A percentile compares a stretch with the other conserved stretches of the same genome.
These are phyloP conservation scores for Mangifera indica DNA, from an alignment of 345 rosid species.

Conservation along the genomic window DNA sequence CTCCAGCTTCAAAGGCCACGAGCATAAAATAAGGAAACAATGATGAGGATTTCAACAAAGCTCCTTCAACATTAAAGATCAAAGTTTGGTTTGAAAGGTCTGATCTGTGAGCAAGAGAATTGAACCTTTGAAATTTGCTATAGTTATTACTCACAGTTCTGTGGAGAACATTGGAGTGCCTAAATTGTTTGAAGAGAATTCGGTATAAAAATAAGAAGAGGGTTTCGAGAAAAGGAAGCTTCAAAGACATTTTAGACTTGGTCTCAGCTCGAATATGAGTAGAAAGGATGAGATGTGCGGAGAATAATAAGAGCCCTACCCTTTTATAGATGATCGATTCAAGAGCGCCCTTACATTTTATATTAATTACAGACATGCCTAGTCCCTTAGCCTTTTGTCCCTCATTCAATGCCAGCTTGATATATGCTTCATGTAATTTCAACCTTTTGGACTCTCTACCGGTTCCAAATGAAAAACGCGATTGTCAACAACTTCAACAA, in stretches of 20 bases:
- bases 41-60: constrained; percentile 56
- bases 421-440: background rate
- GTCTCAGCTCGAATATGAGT: background rate
- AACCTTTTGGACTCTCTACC: too few species aligned
- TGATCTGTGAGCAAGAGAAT: constrained; percentile 36
- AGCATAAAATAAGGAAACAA: constrained; percentile 80
- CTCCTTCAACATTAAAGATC: constrained; percentile 59
- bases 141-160: constrained; percentile 30
- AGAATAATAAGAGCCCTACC: background rate
- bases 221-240: constrained; percentile 40
- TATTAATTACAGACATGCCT: background rate
- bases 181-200: constrained; percentile 35
- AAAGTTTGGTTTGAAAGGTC: constrained; percentile 46
- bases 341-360: background rate
- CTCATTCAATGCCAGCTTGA: background rate
- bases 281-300: background rate
- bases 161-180: constrained; percentile 32
- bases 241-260: constrained; percentile 23
- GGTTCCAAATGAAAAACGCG: background rate
- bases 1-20: constrained; percentile 81
- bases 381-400: background rate
- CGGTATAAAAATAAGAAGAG: constrained; percentile 47
- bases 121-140: constrained; percentile 37
- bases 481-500: background rate
- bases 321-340: background rate